Base-by-base conservation (phyloP, 2,329 filamentous ascomycete genomes). In the Colletotrichum sp. region DNA sequence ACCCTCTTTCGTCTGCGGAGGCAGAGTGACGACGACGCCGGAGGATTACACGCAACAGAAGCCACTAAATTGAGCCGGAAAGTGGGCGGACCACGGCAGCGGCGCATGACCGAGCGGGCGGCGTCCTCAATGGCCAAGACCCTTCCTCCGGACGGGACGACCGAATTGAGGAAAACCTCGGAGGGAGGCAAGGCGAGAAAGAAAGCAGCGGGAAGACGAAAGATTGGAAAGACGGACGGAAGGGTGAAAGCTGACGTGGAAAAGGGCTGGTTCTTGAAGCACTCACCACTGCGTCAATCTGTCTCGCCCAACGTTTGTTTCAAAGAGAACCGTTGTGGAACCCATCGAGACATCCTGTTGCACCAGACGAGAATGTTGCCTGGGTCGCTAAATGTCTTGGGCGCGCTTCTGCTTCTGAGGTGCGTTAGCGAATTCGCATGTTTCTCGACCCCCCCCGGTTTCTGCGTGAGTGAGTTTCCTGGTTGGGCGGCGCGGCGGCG, bases 41-140 rank as follows among this genome's bases (percentile, higher is more conserved):
- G 28, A 52, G 18, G 58, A 32, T 59, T 59, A 30, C 26, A 66
- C 36, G 52, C 43, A 65, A 36, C 58, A 69, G 14, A 4, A 59
- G 52, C 52, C 55, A 48, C 66, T 32, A 43, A 59, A 26, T 59
- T 38, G 26, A 21, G 34, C 69, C 69, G 73, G 73, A 26, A 75
- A 59, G 73, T 73, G 69, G 73, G 63, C 69, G 69, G 56, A 48
- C 32, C 32, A 58, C 58, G 24, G 56, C 18, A 65, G 30, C 73
- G 72, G 61, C 68, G 65, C 65, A 63, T 73, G 65, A 69, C 65
- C 65, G 65, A 73, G 65, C 38, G 59, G 38, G 61, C 55, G 21
- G 69, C 62, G 56, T 43, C 1, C 10, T 21, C 43, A 52, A 52
- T 52, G 43, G 43, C n/a, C 43, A 52, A 13, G 43, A 21, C n/a